Base-by-base conservation (phyloP, 805 yeast genomes). In the Nakazawaea ambrosiae region DNA sequence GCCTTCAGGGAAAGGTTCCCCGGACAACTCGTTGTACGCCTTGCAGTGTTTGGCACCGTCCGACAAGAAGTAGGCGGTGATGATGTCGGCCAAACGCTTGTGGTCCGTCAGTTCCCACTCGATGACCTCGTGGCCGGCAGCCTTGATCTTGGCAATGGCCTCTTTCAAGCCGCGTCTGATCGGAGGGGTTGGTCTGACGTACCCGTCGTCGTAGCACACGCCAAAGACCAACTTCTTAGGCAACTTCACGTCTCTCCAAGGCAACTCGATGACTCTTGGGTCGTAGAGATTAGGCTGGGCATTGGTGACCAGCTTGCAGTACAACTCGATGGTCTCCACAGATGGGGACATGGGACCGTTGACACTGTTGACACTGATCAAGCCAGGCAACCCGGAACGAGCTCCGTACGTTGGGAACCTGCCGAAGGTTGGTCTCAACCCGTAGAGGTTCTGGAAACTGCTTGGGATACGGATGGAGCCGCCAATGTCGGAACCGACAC, bases 401-500 rank as follows among this genome's bases (percentile, higher is more conserved):
- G 55, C 46, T 6, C 63, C 63, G 14, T 46, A 50, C 20, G 59
- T 56, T 4, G 71, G 69, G 37, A 69, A 53, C 44, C 77, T 46
- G n/a, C 70, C 66, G 44, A 61, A 58, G 4, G 72, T 54, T 1
- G 77, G 74, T 45, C 61, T 62, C 33, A 73, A 44, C 1, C 68
- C 64, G 48, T 57, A 72, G 24, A 65, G 40, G 33, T 65, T 64
- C 30, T 61, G 60, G 42, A 54, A 59, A 20, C 66, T 55, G 7
- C 75, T 66, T 1, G 79, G 78, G 29, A 61, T 60, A 37, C 78
- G 57, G 25, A 73, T 58, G 12, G 67, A 57, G 10, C 79, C 78
- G 20, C 77, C 78, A 36, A 71, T 66, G 46, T 73, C 79, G 11
- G 71, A 64, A 12, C 81, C 81, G 32, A 76, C 50, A 16, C 81